A percentile compares a stretch with the other conserved stretches of the same genome.
phyloP scores from a whole-genome alignment of 352 stramenopile species.

The Phytopythium ostracodes region DNA sequence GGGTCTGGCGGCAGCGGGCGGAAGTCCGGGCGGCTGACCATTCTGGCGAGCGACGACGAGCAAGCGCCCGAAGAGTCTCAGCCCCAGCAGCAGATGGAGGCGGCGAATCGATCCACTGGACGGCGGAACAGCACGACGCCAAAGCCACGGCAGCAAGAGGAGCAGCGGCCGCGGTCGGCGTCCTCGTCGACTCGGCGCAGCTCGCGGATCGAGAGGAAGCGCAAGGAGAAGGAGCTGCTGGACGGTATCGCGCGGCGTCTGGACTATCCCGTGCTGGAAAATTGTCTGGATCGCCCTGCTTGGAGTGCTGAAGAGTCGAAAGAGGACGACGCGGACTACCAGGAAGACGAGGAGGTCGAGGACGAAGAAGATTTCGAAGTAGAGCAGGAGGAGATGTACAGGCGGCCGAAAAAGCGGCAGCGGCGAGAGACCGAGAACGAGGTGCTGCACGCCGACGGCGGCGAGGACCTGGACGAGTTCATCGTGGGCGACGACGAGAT shows the following conservation, averaged over 20 bases:
- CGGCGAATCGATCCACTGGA: slow-evolving; percentile 18
- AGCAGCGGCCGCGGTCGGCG: slow-evolving; percentile 22
- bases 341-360: slow-evolving; percentile 25
- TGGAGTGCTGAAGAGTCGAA: slow-evolving; percentile 9
- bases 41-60: slow-evolving; percentile 66
- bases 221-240: slow-evolving; percentile 39
- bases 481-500: slow-evolving; percentile 76
- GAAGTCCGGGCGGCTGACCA: slow-evolving; percentile 23
- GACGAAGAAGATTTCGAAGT: slow-evolving; percentile 29
- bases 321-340: slow-evolving; percentile 20
- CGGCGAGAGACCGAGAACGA: slow-evolving; percentile 23
- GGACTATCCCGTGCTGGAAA: slow-evolving; percentile 59
- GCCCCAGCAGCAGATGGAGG: slow-evolving; percentile 16
- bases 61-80: slow-evolving; percentile 8
- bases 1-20: slow-evolving; percentile 14
- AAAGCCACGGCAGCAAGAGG: slow-evolving; percentile 13
- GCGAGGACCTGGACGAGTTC: slow-evolving; percentile 77
- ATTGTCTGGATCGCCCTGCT: slow-evolving; percentile 44
- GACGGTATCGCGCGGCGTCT: slow-evolving; percentile 39
- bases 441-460: slow-evolving; percentile 42
- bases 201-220: slow-evolving; percentile 57
- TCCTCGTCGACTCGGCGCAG: slow-evolving; percentile 49
- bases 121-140: slow-evolving; percentile 4
- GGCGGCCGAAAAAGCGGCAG: slow-evolving; percentile 13
- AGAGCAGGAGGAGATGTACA: slow-evolving; percentile 7